Evolutionary conservation across 2,329 filamentous ascomycete species (phyloP).

Genomic region (Apiospora pterosperma): DNA sequence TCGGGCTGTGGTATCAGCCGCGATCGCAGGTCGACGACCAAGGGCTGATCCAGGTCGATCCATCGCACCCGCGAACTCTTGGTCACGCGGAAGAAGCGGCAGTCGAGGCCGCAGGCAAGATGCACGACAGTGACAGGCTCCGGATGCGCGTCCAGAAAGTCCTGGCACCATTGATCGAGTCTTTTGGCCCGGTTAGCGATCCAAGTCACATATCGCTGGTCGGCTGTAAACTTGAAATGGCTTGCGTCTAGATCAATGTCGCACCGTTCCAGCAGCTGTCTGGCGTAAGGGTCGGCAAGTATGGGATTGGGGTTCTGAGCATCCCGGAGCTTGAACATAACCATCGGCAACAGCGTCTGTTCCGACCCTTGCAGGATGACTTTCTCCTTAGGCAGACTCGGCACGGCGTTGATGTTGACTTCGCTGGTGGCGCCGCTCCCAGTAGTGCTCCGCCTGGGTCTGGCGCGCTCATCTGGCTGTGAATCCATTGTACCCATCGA

Average conservation of each 20-base stretch:
- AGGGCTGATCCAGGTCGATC: constrained; percentile 20
- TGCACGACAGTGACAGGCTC: constrained; percentile 20
- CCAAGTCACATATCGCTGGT: constrained; percentile 15
- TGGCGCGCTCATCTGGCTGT: neutral
- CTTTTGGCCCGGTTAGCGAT: constrained; percentile 13
- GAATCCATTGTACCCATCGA: neutral
- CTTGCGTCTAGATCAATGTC: constrained; percentile 14
- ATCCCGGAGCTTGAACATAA: constrained; percentile 14
- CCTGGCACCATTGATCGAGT: constrained; percentile 19
- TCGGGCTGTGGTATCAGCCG: constrained; percentile 14
- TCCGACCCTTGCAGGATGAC: constrained; percentile 17
- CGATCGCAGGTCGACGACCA: constrained; percentile 16
- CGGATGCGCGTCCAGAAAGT: constrained; percentile 15
- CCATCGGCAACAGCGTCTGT: constrained; percentile 16
- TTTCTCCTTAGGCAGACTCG: constrained; percentile 7
- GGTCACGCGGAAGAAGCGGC: constrained; percentile 14
- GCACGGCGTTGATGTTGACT: neutral
- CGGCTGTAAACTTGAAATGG: constrained; percentile 12
- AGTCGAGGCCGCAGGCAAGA: constrained; percentile 21
- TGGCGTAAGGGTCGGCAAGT: constrained; percentile 14
- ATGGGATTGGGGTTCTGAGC: constrained; percentile 13
- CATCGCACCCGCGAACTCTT: constrained; percentile 12
- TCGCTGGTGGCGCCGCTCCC: neutral
- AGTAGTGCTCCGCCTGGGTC: neutral
- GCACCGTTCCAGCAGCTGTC: constrained; percentile 16